phyloP scores from a whole-genome alignment of 768 basidiomycete genomes.

The button mushroom (Agaricus bisporus) region DNA sequence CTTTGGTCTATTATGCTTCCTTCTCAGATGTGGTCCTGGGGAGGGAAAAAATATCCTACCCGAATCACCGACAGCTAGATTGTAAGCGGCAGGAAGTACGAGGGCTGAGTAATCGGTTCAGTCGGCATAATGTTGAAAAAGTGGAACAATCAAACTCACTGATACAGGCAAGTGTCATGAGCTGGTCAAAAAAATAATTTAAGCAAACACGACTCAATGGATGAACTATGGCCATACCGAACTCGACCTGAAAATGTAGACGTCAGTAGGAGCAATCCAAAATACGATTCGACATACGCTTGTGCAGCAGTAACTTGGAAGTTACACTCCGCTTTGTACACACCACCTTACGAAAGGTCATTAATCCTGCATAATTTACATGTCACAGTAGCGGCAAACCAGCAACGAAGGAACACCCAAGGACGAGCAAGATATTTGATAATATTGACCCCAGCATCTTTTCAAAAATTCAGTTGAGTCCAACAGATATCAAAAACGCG shows the following conservation, averaged over 20 bases:
- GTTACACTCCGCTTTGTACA: conserved; percentile 54
- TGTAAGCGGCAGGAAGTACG: conserved; percentile 87
- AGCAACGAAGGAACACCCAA: conserved; percentile 88
- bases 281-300: conserved; percentile 45
- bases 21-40: conserved; percentile 16
- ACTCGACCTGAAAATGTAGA: conserved; percentile 34
- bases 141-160: conserved; percentile 39
- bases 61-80: conserved; percentile 30
- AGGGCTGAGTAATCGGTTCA: conserved; percentile 40
- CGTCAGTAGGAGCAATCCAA: conserved; percentile 5
- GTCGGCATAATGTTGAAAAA: not conserved
- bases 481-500: conserved; percentile 14
- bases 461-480: not conserved
- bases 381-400: conserved; percentile 30
- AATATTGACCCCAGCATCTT: conserved; percentile 89
- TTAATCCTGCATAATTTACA: not conserved
- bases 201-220: not conserved
- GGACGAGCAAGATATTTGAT: conserved; percentile 83
- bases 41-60: conserved; percentile 12
- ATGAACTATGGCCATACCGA: conserved; percentile 28
- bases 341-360: conserved; percentile 43
- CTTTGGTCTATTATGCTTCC: conserved; percentile 18
- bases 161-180: conserved; percentile 85
- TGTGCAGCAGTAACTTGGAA: conserved; percentile 88
- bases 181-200: conserved; percentile 24